Conservation (phyloP, 2,329 filamentous ascomycete genomes). For the Penicillium rolfsii region DNA sequence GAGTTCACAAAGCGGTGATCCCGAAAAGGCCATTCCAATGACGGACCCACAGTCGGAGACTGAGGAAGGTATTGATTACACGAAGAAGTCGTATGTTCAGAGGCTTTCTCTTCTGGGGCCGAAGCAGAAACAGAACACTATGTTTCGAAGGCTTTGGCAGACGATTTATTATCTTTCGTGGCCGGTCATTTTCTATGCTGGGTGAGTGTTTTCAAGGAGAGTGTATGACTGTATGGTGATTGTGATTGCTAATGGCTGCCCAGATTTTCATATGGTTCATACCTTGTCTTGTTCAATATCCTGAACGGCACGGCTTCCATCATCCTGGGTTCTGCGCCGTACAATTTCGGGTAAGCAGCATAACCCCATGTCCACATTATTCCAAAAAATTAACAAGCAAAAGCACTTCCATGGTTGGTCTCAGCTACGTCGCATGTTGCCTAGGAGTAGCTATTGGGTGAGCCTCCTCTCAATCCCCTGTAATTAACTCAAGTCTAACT, state of each 20-base stretch:
- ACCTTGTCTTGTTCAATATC: constrained; percentile 47
- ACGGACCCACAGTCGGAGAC: constrained; percentile 15
- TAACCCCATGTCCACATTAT: not conserved
- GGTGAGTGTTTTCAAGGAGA: constrained; percentile 23
- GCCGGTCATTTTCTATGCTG: constrained; percentile 47
- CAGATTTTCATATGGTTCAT: constrained; percentile 46
- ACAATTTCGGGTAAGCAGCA: constrained; percentile 40
- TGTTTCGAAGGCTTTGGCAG: constrained; percentile 39
- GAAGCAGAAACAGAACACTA: constrained; percentile 36
- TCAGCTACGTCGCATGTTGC: constrained; percentile 44
- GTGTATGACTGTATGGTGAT: not conserved
- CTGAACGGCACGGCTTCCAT: constrained; percentile 46
- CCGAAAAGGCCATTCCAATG: constrained; percentile 23
- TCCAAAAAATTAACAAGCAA: constrained; percentile 23
- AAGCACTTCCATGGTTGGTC: constrained; percentile 44
- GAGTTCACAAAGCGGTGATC: constrained; percentile 19
- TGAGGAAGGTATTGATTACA: constrained; percentile 27
- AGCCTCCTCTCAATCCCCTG: constrained; percentile 1
- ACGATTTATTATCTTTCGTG: constrained; percentile 41
- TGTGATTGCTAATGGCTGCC: constrained; percentile 4
- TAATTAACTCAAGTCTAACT: not conserved
- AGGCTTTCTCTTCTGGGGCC: constrained; percentile 39
- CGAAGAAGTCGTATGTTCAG: constrained; percentile 39
- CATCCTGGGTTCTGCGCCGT: constrained; percentile 40
- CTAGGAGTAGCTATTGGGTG: constrained; percentile 40